Evolutionary conservation across 1,139 yeast genomes (phyloP).

Genomic region (Chernovozyma sophiae-reginae): DNA sequence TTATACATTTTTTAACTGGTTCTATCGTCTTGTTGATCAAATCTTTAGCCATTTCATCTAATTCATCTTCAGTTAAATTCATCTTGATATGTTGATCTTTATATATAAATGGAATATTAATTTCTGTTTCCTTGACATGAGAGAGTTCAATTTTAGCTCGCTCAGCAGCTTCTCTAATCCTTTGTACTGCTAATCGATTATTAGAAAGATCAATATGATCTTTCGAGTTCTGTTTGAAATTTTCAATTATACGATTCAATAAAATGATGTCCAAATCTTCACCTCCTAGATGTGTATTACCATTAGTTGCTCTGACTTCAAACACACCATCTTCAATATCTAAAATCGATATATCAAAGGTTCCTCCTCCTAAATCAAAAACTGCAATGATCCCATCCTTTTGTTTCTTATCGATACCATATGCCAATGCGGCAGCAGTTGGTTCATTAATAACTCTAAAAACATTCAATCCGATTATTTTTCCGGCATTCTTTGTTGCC

Average conservation of each 20-base stretch:
- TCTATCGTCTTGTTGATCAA: slow-evolving; percentile 59
- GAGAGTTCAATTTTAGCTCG: slow-evolving; percentile 67
- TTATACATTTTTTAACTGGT: slow-evolving; percentile 63
- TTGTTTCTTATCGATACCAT: slow-evolving; percentile 52
- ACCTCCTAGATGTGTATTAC: slow-evolving; percentile 81
- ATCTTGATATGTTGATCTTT: slow-evolving; percentile 49
- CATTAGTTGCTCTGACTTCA: slow-evolving; percentile 79
- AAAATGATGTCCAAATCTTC: slow-evolving; percentile 72
- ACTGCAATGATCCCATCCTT: slow-evolving; percentile 52
- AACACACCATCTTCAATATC: slow-evolving; percentile 81
- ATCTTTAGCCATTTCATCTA: slow-evolving; percentile 59
- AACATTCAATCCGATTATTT: slow-evolving; percentile 61
- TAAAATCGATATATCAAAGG: slow-evolving; percentile 74
- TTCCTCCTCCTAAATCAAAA: slow-evolving; percentile 81
- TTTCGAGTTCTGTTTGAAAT: slow-evolving; percentile 30
- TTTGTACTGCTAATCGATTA: slow-evolving; percentile 53
- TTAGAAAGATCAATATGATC: slow-evolving; percentile 43
- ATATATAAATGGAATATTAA: slow-evolving; percentile 61
- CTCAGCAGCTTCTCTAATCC: slow-evolving; percentile 72
- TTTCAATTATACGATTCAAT: slow-evolving; percentile 47
- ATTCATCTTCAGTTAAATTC: slow-evolving; percentile 54
- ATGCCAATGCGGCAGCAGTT: slow-evolving; percentile 79
- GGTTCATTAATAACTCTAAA: slow-evolving; percentile 74
- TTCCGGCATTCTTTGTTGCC: slow-evolving; percentile 72
- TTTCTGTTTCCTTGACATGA: slow-evolving; percentile 50